These are phyloP conservation scores for Nepenthes gracilis DNA, from an alignment of 148 eudicot species.

Conservation along the genomic window DNA sequence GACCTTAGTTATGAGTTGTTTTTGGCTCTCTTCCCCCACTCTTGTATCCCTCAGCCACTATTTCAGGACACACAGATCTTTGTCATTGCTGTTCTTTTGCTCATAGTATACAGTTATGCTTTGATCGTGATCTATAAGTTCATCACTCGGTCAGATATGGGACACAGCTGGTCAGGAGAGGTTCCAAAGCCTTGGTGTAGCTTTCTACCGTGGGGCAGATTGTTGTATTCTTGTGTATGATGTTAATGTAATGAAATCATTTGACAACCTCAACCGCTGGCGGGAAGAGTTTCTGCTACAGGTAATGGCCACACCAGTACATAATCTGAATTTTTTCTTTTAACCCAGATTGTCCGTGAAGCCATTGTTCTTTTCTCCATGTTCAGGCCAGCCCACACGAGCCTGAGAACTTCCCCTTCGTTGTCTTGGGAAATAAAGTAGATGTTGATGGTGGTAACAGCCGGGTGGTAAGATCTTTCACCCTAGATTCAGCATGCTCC, in stretches of 20 bases:
- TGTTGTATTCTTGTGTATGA: slow-evolving; percentile 77
- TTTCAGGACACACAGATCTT: not conserved
- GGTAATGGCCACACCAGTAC: slow-evolving; percentile 15
- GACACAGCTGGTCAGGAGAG: slow-evolving; percentile 91
- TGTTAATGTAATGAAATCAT: slow-evolving; percentile 72
- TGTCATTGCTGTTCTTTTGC: not conserved
- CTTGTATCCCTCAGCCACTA: too few species aligned
- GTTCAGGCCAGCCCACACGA: slow-evolving; percentile 73
- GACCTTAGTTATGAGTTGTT: too few species aligned
- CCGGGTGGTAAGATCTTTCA: slow-evolving; percentile 50
- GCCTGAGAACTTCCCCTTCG: slow-evolving; percentile 80
- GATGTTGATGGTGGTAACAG: slow-evolving; percentile 81
- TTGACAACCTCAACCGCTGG: slow-evolving; percentile 70
- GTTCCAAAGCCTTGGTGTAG: slow-evolving; percentile 82
- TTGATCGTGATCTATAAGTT: slow-evolving; percentile 2
- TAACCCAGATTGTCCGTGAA: not conserved
- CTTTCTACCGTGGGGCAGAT: slow-evolving; percentile 81
- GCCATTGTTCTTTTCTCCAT: slow-evolving; percentile 1
- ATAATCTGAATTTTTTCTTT: not conserved
- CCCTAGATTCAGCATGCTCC: not conserved
- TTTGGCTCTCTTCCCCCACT: too few species aligned
- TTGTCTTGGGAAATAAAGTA: slow-evolving; percentile 66
- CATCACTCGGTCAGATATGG: slow-evolving; percentile 45
- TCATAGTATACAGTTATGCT: not conserved
- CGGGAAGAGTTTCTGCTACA: slow-evolving; percentile 70